These are phyloP conservation scores for Trichoderma atrobrunneum DNA, from an alignment of 2,329 filamentous ascomycete genomes.

Conservation along the genomic window DNA sequence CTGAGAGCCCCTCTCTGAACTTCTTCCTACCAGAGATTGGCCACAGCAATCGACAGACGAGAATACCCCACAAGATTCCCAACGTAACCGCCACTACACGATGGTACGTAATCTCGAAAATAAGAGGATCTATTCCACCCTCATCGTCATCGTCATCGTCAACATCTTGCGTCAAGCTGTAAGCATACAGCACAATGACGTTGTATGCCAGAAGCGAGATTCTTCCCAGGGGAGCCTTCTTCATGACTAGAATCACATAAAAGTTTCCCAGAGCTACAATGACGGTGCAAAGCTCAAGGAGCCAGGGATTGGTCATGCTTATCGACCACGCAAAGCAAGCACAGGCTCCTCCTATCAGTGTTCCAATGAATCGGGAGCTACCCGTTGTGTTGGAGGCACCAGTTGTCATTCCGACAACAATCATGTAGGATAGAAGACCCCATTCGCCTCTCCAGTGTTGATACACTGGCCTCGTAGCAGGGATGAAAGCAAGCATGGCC, in stretches of 20 bases:
- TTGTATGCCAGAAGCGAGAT: slow-evolving; percentile 97
- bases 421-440: slow-evolving; percentile 95
- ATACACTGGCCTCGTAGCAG: slow-evolving; percentile 74
- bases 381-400: slow-evolving; percentile 94
- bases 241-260: slow-evolving; percentile 80
- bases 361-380: slow-evolving; percentile 80
- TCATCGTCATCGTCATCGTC: slow-evolving; percentile 84
- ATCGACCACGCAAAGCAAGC: slow-evolving; percentile 77
- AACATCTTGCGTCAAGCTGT: slow-evolving; percentile 78
- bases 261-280: slow-evolving; percentile 79
- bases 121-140: slow-evolving; percentile 77
- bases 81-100: slow-evolving; percentile 81
- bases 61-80: slow-evolving; percentile 87
- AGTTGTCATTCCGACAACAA: slow-evolving; percentile 96
- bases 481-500: slow-evolving; percentile 83
- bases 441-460: slow-evolving; percentile 91
- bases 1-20: slow-evolving; percentile 81
- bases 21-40: slow-evolving; percentile 87
- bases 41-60: slow-evolving; percentile 88
- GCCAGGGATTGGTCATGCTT: slow-evolving; percentile 68
- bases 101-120: slow-evolving; percentile 83
- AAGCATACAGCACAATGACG: slow-evolving; percentile 88
- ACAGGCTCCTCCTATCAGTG: slow-evolving; percentile 72
- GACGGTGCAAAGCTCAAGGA: slow-evolving; percentile 79
- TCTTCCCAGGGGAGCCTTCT: slow-evolving; percentile 84